Percentiles rank a stretch among this genome's conserved stretches.
Conservation (phyloP, 2,329 filamentous ascomycete species). For the Colletotrichum sp. region DNA sequence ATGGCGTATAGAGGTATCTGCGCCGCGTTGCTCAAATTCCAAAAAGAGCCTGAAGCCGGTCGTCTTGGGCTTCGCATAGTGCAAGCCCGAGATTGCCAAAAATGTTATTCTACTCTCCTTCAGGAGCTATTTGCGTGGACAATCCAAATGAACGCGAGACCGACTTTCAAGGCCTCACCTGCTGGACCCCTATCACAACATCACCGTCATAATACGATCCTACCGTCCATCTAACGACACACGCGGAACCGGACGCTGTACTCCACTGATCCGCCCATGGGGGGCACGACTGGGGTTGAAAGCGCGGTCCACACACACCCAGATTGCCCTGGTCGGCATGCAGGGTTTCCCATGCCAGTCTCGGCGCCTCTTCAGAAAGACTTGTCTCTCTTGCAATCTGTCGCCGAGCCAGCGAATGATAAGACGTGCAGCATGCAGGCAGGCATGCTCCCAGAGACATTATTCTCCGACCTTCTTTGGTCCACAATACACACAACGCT, state of each 20-base stretch:
- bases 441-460: neutral
- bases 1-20: neutral
- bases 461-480: conserved; percentile 1
- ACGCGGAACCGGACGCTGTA: neutral
- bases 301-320: neutral
- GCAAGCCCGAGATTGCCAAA: neutral
- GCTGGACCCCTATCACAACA: neutral
- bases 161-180: neutral
- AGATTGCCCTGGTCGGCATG: neutral
- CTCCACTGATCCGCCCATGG: conserved; percentile 19
- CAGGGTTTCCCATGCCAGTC: conserved; percentile 8
- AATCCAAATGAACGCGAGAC: neutral
- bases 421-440: neutral
- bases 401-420: neutral
- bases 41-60: neutral
- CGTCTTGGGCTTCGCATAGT: neutral
- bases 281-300: neutral
- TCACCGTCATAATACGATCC: neutral
- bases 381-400: neutral
- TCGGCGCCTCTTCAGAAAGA: conserved; percentile 11
- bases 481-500: neutral
- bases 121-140: neutral
- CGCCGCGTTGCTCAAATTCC: neutral
- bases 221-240: neutral
- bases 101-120: neutral